Evolutionary conservation across 2,329 filamentous ascomycete genomes (phyloP).

Genomic region (Aureobasidium pullulans): DNA sequence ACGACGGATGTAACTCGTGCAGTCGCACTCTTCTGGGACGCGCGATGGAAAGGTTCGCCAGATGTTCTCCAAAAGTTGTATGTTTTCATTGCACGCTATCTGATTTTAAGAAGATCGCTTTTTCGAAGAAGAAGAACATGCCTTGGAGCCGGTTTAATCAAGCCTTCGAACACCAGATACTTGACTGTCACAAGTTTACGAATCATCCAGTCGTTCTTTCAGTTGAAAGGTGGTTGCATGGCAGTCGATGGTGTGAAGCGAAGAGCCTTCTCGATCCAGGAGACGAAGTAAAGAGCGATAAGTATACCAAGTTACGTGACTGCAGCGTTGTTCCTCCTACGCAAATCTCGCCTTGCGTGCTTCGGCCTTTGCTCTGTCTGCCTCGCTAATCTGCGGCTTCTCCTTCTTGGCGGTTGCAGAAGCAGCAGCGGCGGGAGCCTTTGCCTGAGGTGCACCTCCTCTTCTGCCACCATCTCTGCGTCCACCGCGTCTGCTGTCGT

Average conservation of each 20-base stretch:
- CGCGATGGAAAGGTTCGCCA: too few species aligned
- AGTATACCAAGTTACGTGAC: not conserved
- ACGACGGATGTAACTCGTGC: too few species aligned
- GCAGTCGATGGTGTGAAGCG: not conserved
- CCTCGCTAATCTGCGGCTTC: constrained; percentile 30
- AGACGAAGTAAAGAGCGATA: not conserved
- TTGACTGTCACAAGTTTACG: too few species aligned
- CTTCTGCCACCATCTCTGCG: constrained; percentile 17
- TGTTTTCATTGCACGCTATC: too few species aligned
- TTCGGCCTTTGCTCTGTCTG: constrained; percentile 37
- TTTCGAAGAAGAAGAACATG: too few species aligned
- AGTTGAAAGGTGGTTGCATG: too few species aligned
- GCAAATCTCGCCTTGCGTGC: constrained; percentile 39
- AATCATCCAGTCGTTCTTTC: too few species aligned
- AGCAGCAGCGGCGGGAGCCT: not conserved
- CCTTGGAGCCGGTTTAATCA: too few species aligned
- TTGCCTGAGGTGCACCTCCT: not conserved
- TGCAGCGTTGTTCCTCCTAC: not conserved
- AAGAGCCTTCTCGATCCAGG: not conserved
- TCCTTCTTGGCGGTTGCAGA: constrained; percentile 6
- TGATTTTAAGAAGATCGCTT: too few species aligned
- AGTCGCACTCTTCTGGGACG: too few species aligned
- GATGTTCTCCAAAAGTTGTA: too few species aligned
- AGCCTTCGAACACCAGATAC: too few species aligned
- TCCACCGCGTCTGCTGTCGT: constrained; percentile 15